These are phyloP conservation scores for Rhizoclosmatium sp. DNA, from an alignment of 192 early-diverging fungal species.

Conservation along the genomic window DNA sequence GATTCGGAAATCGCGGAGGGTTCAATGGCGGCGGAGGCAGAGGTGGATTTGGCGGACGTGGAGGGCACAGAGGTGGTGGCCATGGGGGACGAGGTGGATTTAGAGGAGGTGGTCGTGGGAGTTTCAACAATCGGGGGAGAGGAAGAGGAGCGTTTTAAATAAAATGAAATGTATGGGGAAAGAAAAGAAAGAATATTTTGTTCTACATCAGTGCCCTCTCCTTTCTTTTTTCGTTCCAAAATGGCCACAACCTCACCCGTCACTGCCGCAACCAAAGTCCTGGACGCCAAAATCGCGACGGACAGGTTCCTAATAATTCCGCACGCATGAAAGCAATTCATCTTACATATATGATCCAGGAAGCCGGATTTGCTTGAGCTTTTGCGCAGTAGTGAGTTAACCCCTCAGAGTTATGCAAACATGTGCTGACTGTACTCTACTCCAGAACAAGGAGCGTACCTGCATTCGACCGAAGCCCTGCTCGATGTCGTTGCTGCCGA, in stretches of 20 bases:
- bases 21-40: background rate
- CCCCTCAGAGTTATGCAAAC: background rate
- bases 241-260: too few relatives aligned
- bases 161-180: background rate
- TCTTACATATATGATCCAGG: background rate
- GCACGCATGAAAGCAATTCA: background rate
- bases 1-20: conserved; percentile 22
- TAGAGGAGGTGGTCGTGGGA: conserved; percentile 3
- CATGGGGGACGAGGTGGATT: conserved; percentile 22
- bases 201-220: background rate
- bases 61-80: background rate
- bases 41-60: background rate
- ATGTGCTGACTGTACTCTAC: background rate
- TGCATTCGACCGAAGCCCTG: background rate
- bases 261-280: conserved; percentile 6
- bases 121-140: conserved; percentile 1
- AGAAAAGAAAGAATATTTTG: background rate
- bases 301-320: background rate
- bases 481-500: conserved; percentile 68
- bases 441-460: conserved; percentile 29
- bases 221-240: background rate
- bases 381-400: background rate
- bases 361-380: conserved; percentile 16
- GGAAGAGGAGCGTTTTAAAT: background rate
- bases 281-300: conserved; percentile 12